A percentile compares a stretch with the other conserved stretches of the same genome.
These are phyloP conservation scores for Pestalotiopsis sp. DNA, from an alignment of 2,329 filamentous ascomycete species.

Conservation along the genomic window DNA sequence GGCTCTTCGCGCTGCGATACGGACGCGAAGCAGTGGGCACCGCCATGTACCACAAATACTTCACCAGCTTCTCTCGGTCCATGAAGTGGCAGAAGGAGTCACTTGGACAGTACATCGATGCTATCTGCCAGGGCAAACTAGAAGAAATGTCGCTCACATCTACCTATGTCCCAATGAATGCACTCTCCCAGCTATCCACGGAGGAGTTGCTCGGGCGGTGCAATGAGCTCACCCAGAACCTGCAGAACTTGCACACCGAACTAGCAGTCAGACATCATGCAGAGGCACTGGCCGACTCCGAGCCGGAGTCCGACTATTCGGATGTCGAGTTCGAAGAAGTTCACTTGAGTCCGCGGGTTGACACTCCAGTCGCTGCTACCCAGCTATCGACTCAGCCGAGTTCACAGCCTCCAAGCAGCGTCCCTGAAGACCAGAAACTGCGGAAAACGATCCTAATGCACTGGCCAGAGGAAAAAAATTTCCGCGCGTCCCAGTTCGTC, in stretches of 20 bases:
- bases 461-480: not conserved
- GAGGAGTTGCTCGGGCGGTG: slow-evolving; percentile 1
- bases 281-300: not conserved
- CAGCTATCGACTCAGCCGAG: not conserved
- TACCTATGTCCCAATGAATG: not conserved
- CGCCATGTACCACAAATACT: slow-evolving; percentile 5
- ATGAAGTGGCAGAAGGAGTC: slow-evolving; percentile 9
- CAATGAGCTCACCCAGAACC: slow-evolving; percentile 1
- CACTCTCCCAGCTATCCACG: slow-evolving; percentile 1
- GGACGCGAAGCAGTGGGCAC: not conserved
- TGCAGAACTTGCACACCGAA: slow-evolving; percentile 2
- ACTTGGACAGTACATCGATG: slow-evolving; percentile 2
- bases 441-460: not conserved
- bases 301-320: not conserved
- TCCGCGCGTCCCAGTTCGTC: not conserved
- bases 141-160: not conserved
- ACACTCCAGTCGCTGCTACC: not conserved
- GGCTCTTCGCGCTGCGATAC: slow-evolving; percentile 4
- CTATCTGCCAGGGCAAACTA: not conserved
- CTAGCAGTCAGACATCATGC: not conserved
- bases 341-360: not conserved
- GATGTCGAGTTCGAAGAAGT: slow-evolving; percentile 5
- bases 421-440: not conserved
- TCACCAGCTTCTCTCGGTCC: not conserved
- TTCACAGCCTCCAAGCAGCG: not conserved